These are phyloP conservation scores for Phytophthora sansomeana DNA, from an alignment of 352 stramenopile genomes.

Conservation along the genomic window DNA sequence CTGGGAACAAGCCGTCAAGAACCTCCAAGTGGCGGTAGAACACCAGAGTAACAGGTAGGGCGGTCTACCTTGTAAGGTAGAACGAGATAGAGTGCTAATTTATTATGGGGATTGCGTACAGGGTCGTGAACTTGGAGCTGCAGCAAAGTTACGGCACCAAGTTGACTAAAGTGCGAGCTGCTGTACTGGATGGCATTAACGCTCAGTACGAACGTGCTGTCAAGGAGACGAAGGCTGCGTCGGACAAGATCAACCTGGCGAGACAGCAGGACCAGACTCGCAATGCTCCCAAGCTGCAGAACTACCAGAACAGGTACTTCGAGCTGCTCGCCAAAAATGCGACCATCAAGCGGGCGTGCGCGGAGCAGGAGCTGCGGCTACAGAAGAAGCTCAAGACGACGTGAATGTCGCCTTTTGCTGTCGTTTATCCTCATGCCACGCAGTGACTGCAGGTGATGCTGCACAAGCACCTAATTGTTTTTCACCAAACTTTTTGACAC, in stretches of 20 bases:
- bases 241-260: conserved; percentile 65
- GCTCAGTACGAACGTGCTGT: conserved; percentile 60
- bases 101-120: conserved; percentile 17
- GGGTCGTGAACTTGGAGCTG: conserved; percentile 80
- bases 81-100: conserved; percentile 14
- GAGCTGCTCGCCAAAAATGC: conserved; percentile 75
- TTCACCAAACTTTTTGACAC: too few species aligned
- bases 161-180: conserved; percentile 65
- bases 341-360: conserved; percentile 55
- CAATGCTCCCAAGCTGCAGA: conserved; percentile 68
- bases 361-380: conserved; percentile 24
- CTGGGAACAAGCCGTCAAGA: conserved; percentile 65
- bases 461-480: too few species aligned
- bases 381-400: conserved; percentile 55
- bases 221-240: conserved; percentile 41
- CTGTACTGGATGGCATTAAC: conserved; percentile 73
- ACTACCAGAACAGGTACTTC: conserved; percentile 62
- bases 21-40: conserved; percentile 63
- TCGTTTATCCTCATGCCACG: not conserved
- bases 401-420: conserved; percentile 6
- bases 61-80: conserved; percentile 14
- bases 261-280: conserved; percentile 76
- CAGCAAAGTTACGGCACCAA: conserved; percentile 79
- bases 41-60: conserved; percentile 65
- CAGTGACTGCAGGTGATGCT: not conserved